phyloP scores from a whole-genome alignment of 2,329 filamentous ascomycete genomes.

The Claviceps africana region DNA sequence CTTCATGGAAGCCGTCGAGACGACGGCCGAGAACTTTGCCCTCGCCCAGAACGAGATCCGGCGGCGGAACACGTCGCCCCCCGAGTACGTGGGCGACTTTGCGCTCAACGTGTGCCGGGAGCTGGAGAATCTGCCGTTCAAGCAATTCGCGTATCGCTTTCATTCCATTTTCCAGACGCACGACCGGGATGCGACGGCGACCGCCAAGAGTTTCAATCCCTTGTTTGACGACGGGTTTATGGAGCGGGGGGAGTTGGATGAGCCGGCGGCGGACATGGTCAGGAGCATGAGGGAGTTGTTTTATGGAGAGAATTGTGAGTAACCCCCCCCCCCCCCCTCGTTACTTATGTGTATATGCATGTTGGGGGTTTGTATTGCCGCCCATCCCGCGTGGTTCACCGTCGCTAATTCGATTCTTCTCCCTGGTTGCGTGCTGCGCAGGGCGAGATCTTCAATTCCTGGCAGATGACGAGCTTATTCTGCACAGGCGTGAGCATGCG shows the following conservation, averaged over 20 bases:
- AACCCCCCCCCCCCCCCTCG: neutral
- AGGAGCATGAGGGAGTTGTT: slow-evolving; percentile 29
- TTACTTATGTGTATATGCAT: neutral
- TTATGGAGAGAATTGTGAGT: slow-evolving; percentile 31
- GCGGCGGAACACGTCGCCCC: slow-evolving; percentile 22
- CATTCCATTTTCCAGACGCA: slow-evolving; percentile 47
- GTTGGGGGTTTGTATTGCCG: neutral
- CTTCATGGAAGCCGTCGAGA: slow-evolving; percentile 44
- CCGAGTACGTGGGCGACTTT: slow-evolving; percentile 25
- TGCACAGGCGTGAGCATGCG: slow-evolving; percentile 29
- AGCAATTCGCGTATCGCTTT: slow-evolving; percentile 46
- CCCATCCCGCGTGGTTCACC: neutral
- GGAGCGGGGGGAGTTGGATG: slow-evolving; percentile 31
- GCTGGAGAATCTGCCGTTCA: slow-evolving; percentile 45
- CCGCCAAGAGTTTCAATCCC: slow-evolving; percentile 39
- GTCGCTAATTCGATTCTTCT: neutral
- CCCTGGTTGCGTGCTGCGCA: slow-evolving; percentile 4
- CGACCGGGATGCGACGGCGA: slow-evolving; percentile 31
- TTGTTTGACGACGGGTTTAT: slow-evolving; percentile 31
- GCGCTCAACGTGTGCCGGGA: slow-evolving; percentile 34
- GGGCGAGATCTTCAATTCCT: slow-evolving; percentile 28
- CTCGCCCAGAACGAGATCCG: slow-evolving; percentile 36
- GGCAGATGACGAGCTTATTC: slow-evolving; percentile 31
- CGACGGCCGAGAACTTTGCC: slow-evolving; percentile 37
- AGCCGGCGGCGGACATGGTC: slow-evolving; percentile 31